Evolutionary conservation across 73 alveolate genomes (phyloP).

Genomic region (Paramecium sexaurelia): DNA sequence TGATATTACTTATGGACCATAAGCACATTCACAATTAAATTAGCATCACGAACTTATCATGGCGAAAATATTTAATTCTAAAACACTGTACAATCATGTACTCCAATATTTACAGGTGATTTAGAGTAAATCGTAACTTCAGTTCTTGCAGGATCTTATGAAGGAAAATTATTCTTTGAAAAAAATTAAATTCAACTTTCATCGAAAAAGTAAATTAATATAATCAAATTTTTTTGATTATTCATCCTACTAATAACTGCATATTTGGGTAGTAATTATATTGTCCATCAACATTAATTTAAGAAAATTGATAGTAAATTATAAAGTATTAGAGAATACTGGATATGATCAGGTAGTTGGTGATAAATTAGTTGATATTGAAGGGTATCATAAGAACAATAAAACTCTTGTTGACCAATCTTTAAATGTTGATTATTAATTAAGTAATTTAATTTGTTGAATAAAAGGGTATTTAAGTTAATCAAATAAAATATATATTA

Average conservation of each 20-base stretch:
- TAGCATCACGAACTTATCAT: conserved; percentile 11
- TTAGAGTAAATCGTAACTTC: background rate
- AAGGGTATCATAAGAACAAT: conserved; percentile 28
- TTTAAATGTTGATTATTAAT: background rate
- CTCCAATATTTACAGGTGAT: conserved; percentile 39
- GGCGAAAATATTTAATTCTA: background rate
- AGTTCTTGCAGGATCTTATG: conserved; percentile 18
- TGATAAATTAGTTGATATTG: conserved; percentile 29
- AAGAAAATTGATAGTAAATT: background rate
- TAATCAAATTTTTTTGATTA: background rate
- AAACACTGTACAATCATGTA: background rate
- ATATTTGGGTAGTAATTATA: background rate
- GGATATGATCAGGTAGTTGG: background rate
- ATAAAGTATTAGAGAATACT: background rate
- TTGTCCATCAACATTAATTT: background rate
- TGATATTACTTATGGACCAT: conserved; percentile 41
- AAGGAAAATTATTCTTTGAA: conserved; percentile 1
- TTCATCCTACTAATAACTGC: background rate
- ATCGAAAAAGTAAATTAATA: background rate
- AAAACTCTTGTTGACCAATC: background rate
- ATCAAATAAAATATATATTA: background rate
- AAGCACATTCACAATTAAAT: background rate
- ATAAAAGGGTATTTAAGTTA: background rate
- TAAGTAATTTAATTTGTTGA: background rate
- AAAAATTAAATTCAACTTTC: background rate